Evolutionary conservation across 176 grass and related monocot species (phyloP).

Genomic region (Carex scoparia): DNA sequence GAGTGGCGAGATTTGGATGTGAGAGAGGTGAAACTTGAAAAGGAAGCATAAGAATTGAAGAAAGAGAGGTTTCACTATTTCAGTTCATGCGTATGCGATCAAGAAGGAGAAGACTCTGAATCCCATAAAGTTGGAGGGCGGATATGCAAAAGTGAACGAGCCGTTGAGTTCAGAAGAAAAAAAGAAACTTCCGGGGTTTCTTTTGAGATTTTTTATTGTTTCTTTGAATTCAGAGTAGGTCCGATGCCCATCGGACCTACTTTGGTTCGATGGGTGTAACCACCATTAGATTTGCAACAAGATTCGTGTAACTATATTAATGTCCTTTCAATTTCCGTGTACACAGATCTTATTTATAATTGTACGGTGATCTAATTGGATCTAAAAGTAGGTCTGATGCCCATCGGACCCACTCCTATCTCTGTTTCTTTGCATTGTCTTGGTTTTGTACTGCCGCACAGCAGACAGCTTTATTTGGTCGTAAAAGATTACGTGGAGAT

Average conservation of each 20-base stretch:
- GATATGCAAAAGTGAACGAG: background rate
- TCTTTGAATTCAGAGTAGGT: background rate
- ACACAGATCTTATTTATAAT: too few relatives aligned
- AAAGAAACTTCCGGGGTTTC: conserved; percentile 22
- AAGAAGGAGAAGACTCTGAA: conserved; percentile 44
- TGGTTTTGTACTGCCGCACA: background rate
- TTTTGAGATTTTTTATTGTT: conserved; percentile 17
- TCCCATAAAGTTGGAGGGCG: background rate
- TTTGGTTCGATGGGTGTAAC: too few relatives aligned
- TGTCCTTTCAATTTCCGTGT: too few relatives aligned
- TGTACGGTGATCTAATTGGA: too few relatives aligned
- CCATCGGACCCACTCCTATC: too few relatives aligned
- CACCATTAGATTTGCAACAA: too few relatives aligned
- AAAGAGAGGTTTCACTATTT: conserved; percentile 33
- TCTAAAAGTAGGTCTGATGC: too few relatives aligned
- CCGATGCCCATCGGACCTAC: too few relatives aligned
- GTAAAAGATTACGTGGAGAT: background rate
- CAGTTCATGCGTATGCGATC: conserved; percentile 20
- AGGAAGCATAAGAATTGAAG: background rate
- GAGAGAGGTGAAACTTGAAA: background rate
- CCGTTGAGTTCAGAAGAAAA: conserved; percentile 26
- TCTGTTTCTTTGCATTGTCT: background rate
- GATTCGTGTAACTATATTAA: too few relatives aligned
- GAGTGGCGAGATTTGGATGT: conserved; percentile 20
- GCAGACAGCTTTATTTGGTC: background rate